phyloP scores from a whole-genome alignment of 2,329 filamentous ascomycete species.

The Curvularia verruculosa region DNA sequence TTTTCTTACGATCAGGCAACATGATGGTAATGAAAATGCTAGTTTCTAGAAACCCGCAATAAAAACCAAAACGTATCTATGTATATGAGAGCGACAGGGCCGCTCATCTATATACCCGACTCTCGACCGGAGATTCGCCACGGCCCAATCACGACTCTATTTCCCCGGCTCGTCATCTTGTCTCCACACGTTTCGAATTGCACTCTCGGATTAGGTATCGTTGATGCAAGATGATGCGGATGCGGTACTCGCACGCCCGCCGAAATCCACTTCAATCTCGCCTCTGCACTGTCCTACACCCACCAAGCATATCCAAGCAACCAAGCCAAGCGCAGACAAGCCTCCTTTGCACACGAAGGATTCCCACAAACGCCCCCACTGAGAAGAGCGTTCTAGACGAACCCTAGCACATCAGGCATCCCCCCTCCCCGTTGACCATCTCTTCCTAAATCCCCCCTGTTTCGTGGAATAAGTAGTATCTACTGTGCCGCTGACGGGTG shows the following conservation, averaged over 20 bases:
- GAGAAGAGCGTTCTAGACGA: neutral
- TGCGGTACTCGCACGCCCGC: neutral
- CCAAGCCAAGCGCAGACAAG: slow-evolving; percentile 28
- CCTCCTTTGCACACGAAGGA: neutral
- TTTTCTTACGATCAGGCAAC: neutral
- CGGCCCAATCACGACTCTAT: neutral
- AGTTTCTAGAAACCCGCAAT: neutral
- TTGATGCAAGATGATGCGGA: neutral
- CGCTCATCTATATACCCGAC: neutral
- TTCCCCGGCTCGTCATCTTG: neutral
- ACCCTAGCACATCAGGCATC: neutral
- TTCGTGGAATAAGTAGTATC: neutral
- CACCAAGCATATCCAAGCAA: slow-evolving; percentile 27
- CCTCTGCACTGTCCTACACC: slow-evolving; percentile 4
- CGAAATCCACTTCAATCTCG: neutral
- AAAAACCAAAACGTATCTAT: neutral
- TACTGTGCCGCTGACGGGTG: too few species aligned
- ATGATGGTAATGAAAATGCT: neutral
- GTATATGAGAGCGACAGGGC: neutral
- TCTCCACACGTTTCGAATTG: neutral
- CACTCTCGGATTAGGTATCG: neutral
- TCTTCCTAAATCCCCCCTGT: neutral
- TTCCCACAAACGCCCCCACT: neutral
- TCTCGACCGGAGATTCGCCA: neutral
- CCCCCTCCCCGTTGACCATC: too few species aligned